phyloP scores from a whole-genome alignment of 768 basidiomycete species.

The Russula emetica region DNA sequence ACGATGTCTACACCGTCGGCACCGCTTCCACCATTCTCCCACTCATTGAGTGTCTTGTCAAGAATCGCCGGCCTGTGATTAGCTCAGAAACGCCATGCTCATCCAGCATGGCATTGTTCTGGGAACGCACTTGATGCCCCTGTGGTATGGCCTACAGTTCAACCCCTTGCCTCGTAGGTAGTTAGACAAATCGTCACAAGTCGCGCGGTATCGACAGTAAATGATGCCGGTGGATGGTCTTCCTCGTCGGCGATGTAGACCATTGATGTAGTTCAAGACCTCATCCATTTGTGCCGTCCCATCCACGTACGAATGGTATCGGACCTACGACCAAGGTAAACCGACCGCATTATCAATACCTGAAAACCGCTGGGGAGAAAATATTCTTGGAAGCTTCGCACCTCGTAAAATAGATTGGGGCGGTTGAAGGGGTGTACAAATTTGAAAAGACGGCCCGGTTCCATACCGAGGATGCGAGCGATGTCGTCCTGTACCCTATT shows the following conservation, averaged over 20 bases:
- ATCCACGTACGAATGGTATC: conserved; percentile 54
- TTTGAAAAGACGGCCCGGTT: conserved; percentile 49
- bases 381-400: conserved; percentile 29
- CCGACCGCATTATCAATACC: neutral
- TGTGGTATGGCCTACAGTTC: conserved; percentile 68
- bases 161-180: conserved; percentile 66
- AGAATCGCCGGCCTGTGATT: conserved; percentile 44
- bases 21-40: conserved; percentile 52
- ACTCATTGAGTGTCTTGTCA: conserved; percentile 50
- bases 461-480: conserved; percentile 59
- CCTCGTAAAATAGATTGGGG: conserved; percentile 77
- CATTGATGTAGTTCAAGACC: conserved; percentile 60
- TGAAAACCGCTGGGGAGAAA: neutral
- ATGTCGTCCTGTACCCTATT: conserved; percentile 72
- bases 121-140: conserved; percentile 52
- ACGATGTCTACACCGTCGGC: conserved; percentile 61
- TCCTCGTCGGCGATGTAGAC: conserved; percentile 55
- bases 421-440: conserved; percentile 81
- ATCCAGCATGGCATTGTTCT: conserved; percentile 1
- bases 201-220: conserved; percentile 65
- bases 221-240: conserved; percentile 66
- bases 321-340: conserved; percentile 43
- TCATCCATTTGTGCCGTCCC: conserved; percentile 56
- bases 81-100: neutral
- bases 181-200: conserved; percentile 62